Base-by-base conservation (phyloP, 2,329 filamentous ascomycete genomes). In the Paracoccidioides brasiliensis region DNA sequence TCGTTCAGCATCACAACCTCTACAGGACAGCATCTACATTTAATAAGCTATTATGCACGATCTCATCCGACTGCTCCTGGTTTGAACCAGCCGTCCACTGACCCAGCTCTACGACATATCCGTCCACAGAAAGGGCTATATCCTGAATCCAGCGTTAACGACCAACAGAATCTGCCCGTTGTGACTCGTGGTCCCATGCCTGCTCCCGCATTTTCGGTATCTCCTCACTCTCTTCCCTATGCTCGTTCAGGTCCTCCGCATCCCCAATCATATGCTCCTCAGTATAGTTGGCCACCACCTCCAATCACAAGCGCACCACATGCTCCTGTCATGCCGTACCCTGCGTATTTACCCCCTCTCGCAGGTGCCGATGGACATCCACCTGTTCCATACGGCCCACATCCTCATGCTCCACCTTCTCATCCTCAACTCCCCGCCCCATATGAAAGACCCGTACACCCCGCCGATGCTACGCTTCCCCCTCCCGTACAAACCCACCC, bases 1-100 rank as follows among this genome's bases (percentile, higher is more conserved):
- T 97, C 93, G 0, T 98, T 97, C 78, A 97, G 91, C 74, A 97
- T 98, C 73, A 96, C 90, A 28, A 97, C 93, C 1, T 89, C 87
- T 1, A 84, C 79, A 41, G 82, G 89, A 61, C 90, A 96, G 65
- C 93, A 97, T 68, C 82, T 98, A 1, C 93, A 98, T 73, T 80
- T 98, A 53, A 98, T 98, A 73, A 96, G 91, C 64, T 98, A 98
- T 74, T 97, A 90, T 72, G 86, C 90, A 3, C 81, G 90, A 55
- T 87, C 88, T 33, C 83, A 88, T 57, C 82, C 86, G 3, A 81
- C 82, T 38, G 79, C 84, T 33, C 80, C 83, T 57, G 86, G 86
- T 52, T 78, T 97, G 35, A 81, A 83, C 61, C 87, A 93, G 65
- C 93, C 93, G 0, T 87, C 86, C 49, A 84, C 80, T 37, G 93